Evolutionary conservation across 805 yeast species (phyloP).

Genomic region (Teunomyces stri): DNA sequence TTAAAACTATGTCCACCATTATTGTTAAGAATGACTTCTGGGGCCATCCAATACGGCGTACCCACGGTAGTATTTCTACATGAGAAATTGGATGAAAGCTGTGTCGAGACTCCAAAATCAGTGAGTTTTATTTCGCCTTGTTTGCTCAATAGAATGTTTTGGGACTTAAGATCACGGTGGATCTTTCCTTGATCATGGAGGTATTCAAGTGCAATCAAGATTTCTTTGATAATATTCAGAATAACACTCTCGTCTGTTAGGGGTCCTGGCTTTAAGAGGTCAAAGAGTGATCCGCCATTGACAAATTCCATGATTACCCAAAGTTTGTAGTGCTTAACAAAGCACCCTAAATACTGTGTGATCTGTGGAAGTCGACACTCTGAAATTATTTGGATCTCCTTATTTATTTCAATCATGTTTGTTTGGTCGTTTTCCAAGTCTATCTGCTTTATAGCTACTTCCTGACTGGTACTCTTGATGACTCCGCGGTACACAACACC

Average conservation of each 20-base stretch:
- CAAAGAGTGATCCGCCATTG: conserved; percentile 76
- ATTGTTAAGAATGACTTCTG: conserved; percentile 55
- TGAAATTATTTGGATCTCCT: conserved; percentile 66
- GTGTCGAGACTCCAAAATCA: conserved; percentile 47
- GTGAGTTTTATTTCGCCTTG: conserved; percentile 42
- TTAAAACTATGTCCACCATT: conserved; percentile 54
- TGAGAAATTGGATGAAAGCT: conserved; percentile 40
- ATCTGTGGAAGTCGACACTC: conserved; percentile 63
- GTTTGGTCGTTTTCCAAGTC: conserved; percentile 65
- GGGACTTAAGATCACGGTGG: conserved; percentile 53
- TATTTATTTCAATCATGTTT: conserved; percentile 69
- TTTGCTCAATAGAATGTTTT: conserved; percentile 36
- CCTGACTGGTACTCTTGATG: conserved; percentile 40
- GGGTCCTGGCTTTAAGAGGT: conserved; percentile 58
- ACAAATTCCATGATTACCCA: conserved; percentile 82
- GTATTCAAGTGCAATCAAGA: conserved; percentile 60
- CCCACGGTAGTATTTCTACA: conserved; percentile 49
- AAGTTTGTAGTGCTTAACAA: conserved; percentile 63
- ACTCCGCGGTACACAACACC: conserved; percentile 72
- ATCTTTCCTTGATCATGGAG: conserved; percentile 73
- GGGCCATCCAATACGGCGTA: conserved; percentile 67
- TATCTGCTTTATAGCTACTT: conserved; percentile 63
- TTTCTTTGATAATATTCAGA: conserved; percentile 51
- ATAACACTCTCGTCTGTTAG: conserved; percentile 52
- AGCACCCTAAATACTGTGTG: conserved; percentile 69